Evolutionary conservation across 164 flowering plant species (phyloP).

Genomic region (Vitis rupestris): DNA sequence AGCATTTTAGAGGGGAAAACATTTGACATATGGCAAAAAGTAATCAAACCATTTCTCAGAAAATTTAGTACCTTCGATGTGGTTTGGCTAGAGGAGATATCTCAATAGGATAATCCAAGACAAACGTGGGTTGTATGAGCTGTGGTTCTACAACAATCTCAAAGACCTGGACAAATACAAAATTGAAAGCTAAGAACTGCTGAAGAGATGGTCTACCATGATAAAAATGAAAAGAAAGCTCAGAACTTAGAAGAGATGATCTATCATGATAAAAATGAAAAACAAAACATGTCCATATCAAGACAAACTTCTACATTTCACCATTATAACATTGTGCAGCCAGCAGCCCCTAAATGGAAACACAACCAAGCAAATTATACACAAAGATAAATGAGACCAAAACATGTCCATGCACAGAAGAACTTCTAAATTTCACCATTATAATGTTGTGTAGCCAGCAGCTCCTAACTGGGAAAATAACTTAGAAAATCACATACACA

Average conservation of each 20-base stretch:
- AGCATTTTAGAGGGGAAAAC: background rate
- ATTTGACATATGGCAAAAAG: background rate
- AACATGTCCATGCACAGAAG: no score
- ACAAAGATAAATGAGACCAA: no score
- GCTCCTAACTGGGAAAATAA: no score
- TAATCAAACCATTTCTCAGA: background rate
- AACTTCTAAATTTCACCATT: no score
- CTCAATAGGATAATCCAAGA: slow-evolving; percentile 93
- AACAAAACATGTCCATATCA: background rate
- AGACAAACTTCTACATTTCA: background rate
- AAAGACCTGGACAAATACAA: slow-evolving; percentile 64
- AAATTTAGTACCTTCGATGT: slow-evolving; percentile 67
- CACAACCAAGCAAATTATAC: no score
- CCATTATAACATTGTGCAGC: background rate
- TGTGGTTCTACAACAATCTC: slow-evolving; percentile 80
- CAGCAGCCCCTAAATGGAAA: background rate
- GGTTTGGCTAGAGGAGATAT: slow-evolving; percentile 97
- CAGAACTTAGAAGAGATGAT: no score
- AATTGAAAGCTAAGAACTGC: background rate
- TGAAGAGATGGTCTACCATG: background rate
- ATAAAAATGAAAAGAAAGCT: background rate
- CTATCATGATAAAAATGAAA: background rate
- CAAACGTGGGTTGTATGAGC: slow-evolving; percentile 93
- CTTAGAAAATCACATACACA: no score
- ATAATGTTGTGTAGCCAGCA: no score